A percentile compares a stretch with the other conserved stretches of the same genome.
Evolutionary conservation across 148 eudicot species (phyloP).

Genomic region (Polygonum maritimum): DNA sequence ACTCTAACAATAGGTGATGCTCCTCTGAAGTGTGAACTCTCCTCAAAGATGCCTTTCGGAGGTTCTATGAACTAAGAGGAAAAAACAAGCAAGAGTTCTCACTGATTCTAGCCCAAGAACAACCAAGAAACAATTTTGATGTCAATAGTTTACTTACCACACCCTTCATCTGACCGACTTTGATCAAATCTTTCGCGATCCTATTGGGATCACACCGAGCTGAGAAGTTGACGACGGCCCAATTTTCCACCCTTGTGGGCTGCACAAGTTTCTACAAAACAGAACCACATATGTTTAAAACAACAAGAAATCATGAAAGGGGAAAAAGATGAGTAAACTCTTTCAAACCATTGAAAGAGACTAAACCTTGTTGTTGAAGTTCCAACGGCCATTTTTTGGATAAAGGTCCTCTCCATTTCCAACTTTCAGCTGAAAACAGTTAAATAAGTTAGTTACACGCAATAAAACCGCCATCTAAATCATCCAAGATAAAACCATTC

Average conservation of each 20-base stretch:
- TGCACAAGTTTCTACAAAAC: slow-evolving; percentile 52
- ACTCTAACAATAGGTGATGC: slow-evolving; percentile 87
- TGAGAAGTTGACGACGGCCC: slow-evolving; percentile 89
- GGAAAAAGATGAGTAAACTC: neutral
- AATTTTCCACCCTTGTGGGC: slow-evolving; percentile 54
- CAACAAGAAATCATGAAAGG: neutral
- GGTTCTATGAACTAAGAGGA: slow-evolving; percentile 36
- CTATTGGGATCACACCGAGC: slow-evolving; percentile 57
- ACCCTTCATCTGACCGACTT: slow-evolving; percentile 66
- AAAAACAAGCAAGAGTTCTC: neutral
- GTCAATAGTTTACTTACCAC: slow-evolving; percentile 43
- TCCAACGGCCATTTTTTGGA: slow-evolving; percentile 88
- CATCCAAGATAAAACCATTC: slow-evolving; percentile 73
- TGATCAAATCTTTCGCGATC: slow-evolving; percentile 56
- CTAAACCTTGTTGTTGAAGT: slow-evolving; percentile 75
- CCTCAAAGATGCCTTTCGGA: slow-evolving; percentile 74
- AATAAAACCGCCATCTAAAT: slow-evolving; percentile 63
- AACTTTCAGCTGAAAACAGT: slow-evolving; percentile 47
- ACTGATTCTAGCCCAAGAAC: neutral
- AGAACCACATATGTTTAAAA: neutral
- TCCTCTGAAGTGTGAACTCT: slow-evolving; percentile 53
- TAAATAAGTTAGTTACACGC: neutral
- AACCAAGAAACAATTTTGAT: neutral
- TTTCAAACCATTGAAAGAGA: neutral
- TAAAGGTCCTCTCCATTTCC: slow-evolving; percentile 85